Evolutionary conservation across 2,329 filamentous ascomycete species (phyloP), one percentile per base, ranked within the genome.

Genomic region (Aspergillus fructus): DNA sequence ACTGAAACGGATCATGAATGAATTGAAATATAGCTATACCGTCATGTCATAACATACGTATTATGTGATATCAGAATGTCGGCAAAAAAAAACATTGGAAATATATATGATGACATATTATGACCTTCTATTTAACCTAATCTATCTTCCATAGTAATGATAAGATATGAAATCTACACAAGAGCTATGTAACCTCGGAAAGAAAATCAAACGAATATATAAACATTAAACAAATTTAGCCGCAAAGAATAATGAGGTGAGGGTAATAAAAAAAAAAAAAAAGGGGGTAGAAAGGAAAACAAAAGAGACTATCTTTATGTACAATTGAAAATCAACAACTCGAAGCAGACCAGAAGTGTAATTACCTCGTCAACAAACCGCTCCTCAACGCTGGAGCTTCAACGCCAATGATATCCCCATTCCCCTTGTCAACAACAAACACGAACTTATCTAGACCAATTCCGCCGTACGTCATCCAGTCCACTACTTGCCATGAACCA

Each of bases 1-100:
- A 78, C 77, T 0, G 75, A 68, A 39, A 74, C 71, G 15, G 78
- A 79, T 19, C 78, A 80, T 3, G 78, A 79, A 55, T 53, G 33
- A 41, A 40, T 21, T 37, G 34, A 8, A 39, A 39, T 34, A 30
- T 42, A 40, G 24, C n/a, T 19, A 30, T 30, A 34, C 11, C 30
- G 19, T 41, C 23, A 34, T 43, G 27, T 43, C 11, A 50, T 57
- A 39, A 49, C 43, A 51, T 55, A 21, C 43, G 48, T 55, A 21
- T 24, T n/a, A 42, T 52, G 21, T 48, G 15, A 40, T 37, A 39
- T 15, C 19, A 12, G 19, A 43, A 34, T 34, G 9, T 54, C 50
- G 42, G 42, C 19, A 46, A 39, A 55, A 53, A 19, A 19, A 53
- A 58, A 59, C 47, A 53, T 27, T 39, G 3, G 43, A 48, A 46